Evolutionary conservation across 1,284 basidiomycete species (phyloP), one percentile per base, ranked within the genome.

Genomic region (Retiboletus flavoniger): DNA sequence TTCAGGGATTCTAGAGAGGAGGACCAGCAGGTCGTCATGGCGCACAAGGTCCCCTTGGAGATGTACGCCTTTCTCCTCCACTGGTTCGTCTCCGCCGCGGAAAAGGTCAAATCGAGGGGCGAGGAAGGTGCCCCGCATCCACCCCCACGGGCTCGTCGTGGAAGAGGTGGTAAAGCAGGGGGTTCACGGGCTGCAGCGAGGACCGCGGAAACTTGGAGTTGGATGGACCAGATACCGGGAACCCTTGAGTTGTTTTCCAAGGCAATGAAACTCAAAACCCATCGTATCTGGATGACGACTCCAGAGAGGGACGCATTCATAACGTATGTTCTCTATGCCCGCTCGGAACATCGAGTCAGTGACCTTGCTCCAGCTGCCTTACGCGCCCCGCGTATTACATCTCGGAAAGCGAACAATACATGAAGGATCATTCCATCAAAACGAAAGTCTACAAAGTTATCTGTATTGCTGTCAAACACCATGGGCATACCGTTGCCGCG

Each of bases 391-490:
- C 89, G 0, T 95, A 95, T 66, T 84, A 91, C 61, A 79, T 98
- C 53, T 85, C 85, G 40, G 94, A 98, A 70, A 89, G 81, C 59
- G 95, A 98, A 67, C 74, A 79, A 39, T 93, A 95, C 71, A 91
- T 98, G 85, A 98, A 98, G 71, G 73, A 73, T 10, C 73, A 80
- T 38, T 78, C 83, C 14, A 89, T 95, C 72, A 85, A 82, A 60
- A 72, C 83, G 47, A 85, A 83, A 26, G 83, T 93, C 24, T 95
- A 91, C 79, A 92, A 93, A 65, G 86, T 95, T 61, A 87, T 98
- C 58, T 97, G 94, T 71, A 76, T 91, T 47, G 90, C 95, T 0
- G 93, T 98, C 60, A 98, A 98, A 68, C 85, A 89, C 60, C 95
- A 98, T 61, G 85, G 83, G 1, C 95, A 98, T 62, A 80, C 84